These are phyloP conservation scores for Chlorella sp. DNA, from an alignment of 139 green algal genomes.

Conservation along the genomic window DNA sequence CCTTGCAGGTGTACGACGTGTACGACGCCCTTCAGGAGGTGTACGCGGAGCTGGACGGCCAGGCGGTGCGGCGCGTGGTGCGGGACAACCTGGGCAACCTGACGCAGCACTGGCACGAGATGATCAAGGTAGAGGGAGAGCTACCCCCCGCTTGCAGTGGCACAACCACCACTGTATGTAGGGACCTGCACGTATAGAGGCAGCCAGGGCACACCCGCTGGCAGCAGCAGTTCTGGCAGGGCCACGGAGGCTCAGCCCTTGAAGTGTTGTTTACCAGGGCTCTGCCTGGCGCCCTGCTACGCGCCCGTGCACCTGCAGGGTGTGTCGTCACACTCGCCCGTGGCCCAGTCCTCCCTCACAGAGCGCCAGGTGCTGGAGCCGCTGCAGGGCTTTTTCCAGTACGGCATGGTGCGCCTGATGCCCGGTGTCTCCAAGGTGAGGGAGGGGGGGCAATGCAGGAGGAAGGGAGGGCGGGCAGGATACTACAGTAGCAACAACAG, in stretches of 20 bases:
- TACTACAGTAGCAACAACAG: too few relatives aligned
- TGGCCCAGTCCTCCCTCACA: neutral
- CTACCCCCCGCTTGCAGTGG: neutral
- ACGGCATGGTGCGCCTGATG: neutral
- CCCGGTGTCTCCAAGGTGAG: slow-evolving; percentile 16
- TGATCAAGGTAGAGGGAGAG: slow-evolving; percentile 7
- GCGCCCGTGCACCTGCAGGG: too few relatives aligned
- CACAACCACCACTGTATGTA: too few relatives aligned
- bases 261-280: too few relatives aligned
- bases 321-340: neutral
- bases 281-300: too few relatives aligned
- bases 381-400: slow-evolving; percentile 28
- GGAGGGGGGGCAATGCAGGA: neutral
- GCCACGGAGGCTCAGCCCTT: too few relatives aligned
- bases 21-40: slow-evolving; percentile 8
- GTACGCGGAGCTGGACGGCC: slow-evolving; percentile 24
- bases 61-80: slow-evolving; percentile 9
- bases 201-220: too few relatives aligned
- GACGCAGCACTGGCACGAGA: slow-evolving; percentile 27
- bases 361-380: slow-evolving; percentile 28
- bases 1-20: slow-evolving; percentile 27
- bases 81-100: slow-evolving; percentile 2
- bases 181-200: too few relatives aligned
- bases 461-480: too few relatives aligned
- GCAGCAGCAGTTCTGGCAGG: too few relatives aligned